Evolutionary conservation across 1,284 basidiomycete genomes (phyloP).

Genomic region (Cryptococcus depauperatus): DNA sequence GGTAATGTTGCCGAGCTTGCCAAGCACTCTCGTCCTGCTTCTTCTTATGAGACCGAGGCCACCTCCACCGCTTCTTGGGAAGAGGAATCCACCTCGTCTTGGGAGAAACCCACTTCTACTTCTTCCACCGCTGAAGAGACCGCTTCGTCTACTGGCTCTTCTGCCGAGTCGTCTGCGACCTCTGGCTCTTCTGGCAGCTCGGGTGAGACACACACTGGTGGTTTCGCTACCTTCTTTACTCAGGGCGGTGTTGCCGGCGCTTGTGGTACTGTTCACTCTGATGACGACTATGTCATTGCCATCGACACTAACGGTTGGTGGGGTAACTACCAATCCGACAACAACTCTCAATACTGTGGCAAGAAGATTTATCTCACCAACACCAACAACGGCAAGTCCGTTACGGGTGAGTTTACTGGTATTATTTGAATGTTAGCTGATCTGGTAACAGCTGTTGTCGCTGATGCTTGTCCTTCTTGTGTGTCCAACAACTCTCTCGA

Average conservation of each 20-base stretch:
- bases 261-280: constrained; percentile 61
- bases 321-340: constrained; percentile 17
- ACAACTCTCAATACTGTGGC: constrained; percentile 25
- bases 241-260: constrained; percentile 61
- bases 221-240: constrained; percentile 59
- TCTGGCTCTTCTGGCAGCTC: constrained; percentile 11
- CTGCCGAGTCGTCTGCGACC: constrained; percentile 11
- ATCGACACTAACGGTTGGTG: constrained; percentile 30
- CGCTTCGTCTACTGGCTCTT: constrained; percentile 13
- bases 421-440: constrained; percentile 63
- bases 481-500: constrained; percentile 57
- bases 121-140: background rate
- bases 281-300: constrained; percentile 63
- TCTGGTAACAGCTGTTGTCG: background rate
- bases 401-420: constrained; percentile 56
- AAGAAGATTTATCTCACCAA: constrained; percentile 25
- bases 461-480: constrained; percentile 69
- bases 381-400: constrained; percentile 51
- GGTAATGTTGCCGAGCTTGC: constrained; percentile 1
- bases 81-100: constrained; percentile 10
- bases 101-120: constrained; percentile 10
- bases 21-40: background rate
- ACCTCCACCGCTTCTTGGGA: constrained; percentile 4
- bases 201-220: constrained; percentile 26
- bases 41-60: background rate